Evolutionary conservation across 805 yeast species (phyloP).

Genomic region (Pichia exigua): DNA sequence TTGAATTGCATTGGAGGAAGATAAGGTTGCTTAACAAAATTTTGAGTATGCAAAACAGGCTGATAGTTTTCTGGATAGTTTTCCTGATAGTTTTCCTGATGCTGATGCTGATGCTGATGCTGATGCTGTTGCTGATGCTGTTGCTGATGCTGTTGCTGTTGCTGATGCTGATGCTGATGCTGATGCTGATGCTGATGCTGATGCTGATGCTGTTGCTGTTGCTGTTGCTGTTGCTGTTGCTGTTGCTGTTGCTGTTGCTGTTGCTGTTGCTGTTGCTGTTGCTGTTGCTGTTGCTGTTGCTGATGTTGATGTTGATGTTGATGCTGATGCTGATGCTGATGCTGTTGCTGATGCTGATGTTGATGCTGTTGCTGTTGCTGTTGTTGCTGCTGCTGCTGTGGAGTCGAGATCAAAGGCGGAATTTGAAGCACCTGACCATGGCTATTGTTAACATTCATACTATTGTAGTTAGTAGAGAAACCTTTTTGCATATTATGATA

Average conservation of each 20-base stretch:
- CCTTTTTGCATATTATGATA: neutral
- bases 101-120: neutral
- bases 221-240: neutral
- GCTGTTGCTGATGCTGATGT: neutral
- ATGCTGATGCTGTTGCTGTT: neutral
- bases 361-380: neutral
- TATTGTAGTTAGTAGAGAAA: neutral
- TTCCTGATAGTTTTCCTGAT: too few species aligned
- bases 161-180: neutral
- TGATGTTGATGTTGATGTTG: neutral
- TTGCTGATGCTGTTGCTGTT: neutral
- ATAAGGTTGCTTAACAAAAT: neutral
- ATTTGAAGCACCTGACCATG: neutral
- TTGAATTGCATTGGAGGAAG: neutral
- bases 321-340: neutral
- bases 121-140: neutral
- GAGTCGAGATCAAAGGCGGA: neutral
- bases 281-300: neutral
- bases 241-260: neutral
- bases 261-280: neutral
- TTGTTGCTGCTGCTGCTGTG: neutral
- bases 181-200: neutral
- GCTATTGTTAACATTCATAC: slow-evolving; percentile 4
- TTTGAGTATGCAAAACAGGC: neutral
- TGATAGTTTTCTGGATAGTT: too few species aligned